Percentiles rank a stretch among this genome's conserved stretches.
Conservation (phyloP, 805 yeast genomes). For the Ogataea paraovalis region DNA sequence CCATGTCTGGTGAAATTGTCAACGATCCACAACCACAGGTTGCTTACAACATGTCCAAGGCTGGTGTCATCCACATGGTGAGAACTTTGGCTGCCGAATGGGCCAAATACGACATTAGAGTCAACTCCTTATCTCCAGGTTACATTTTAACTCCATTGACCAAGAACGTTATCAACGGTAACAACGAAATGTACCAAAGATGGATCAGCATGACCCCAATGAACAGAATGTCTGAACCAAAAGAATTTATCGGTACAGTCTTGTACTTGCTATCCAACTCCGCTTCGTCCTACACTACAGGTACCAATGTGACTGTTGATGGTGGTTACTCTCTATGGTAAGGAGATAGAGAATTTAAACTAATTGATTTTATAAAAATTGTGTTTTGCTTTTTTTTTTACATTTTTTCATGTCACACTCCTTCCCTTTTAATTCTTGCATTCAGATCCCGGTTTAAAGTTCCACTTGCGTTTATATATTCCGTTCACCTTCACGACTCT, state of each 20-base stretch:
- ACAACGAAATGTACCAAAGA: slow-evolving; percentile 55
- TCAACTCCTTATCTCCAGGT: slow-evolving; percentile 76
- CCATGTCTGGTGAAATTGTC: slow-evolving; percentile 75
- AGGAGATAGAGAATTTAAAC: slow-evolving; percentile 5
- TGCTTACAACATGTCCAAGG: slow-evolving; percentile 82
- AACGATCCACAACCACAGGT: slow-evolving; percentile 78
- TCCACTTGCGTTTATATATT: no score
- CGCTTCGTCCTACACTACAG: slow-evolving; percentile 79
- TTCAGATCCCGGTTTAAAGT: neutral
- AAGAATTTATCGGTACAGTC: slow-evolving; percentile 74
- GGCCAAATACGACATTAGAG: slow-evolving; percentile 73
- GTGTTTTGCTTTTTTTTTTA: neutral
- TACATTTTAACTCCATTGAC: slow-evolving; percentile 79
- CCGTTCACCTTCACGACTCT: neutral
- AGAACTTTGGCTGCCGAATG: slow-evolving; percentile 77
- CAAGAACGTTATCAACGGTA: slow-evolving; percentile 60
- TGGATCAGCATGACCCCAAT: slow-evolving; percentile 74
- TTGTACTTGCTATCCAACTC: slow-evolving; percentile 66
- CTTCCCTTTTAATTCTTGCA: neutral
- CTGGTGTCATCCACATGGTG: slow-evolving; percentile 79
- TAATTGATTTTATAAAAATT: neutral
- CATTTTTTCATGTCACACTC: neutral
- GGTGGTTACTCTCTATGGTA: slow-evolving; percentile 88
- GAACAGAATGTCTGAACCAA: slow-evolving; percentile 82
- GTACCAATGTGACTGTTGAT: slow-evolving; percentile 77